Conservation (phyloP, 768 basidiomycete genomes). For the Cystobasidium onofrii region DNA sequence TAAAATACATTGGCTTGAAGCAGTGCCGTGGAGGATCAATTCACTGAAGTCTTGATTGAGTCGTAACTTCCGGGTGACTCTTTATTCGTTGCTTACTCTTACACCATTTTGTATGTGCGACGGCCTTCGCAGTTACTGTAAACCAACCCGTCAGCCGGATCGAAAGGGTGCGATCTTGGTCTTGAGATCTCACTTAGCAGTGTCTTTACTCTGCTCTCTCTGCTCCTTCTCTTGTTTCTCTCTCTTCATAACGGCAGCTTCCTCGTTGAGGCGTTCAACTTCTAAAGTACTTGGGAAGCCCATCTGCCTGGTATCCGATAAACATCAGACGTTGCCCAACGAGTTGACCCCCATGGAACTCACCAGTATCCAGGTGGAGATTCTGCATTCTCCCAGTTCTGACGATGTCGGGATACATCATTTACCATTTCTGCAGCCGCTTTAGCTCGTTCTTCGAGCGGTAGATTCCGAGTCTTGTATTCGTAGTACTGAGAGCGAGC, state of each 20-base stretch:
- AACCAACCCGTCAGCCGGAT: neutral
- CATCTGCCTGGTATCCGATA: constrained; percentile 1
- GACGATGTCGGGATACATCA: constrained; percentile 22
- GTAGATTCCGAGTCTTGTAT: neutral
- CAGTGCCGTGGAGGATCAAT: neutral
- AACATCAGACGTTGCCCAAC: neutral
- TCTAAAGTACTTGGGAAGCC: constrained; percentile 26
- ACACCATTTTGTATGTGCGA: neutral
- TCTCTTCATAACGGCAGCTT: neutral
- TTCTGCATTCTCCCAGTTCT: neutral
- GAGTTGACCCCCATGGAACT: neutral
- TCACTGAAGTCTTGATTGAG: neutral
- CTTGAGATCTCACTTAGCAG: constrained; percentile 8
- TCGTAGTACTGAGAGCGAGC: constrained; percentile 32
- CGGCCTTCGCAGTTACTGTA: neutral
- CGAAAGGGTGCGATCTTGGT: no score
- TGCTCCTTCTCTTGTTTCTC: neutral
- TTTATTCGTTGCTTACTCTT: neutral
- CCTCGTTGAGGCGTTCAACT: neutral
- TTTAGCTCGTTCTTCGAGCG: neutral
- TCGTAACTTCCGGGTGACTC: no score
- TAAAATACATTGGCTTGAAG: neutral
- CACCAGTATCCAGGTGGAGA: constrained; percentile 34
- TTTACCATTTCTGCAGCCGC: neutral
- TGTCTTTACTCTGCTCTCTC: neutral